Percentiles rank a stretch among this genome's conserved stretches.
phyloP scores from a whole-genome alignment of 1,284 basidiomycete genomes.

The Rhodotorula sp. region DNA sequence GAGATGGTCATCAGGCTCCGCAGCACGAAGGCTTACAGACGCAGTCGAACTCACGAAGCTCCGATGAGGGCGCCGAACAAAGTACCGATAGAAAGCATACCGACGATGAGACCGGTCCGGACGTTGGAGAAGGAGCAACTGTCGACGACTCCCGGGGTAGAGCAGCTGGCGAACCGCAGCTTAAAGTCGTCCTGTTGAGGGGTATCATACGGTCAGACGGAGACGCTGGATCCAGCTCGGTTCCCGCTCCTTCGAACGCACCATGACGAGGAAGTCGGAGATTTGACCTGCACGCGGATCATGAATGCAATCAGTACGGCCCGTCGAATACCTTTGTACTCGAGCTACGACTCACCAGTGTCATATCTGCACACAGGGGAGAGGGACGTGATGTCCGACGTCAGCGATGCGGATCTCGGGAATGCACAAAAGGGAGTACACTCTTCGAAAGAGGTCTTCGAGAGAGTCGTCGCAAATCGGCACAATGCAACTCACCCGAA shows the following conservation, averaged over 20 bases:
- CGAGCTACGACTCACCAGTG: constrained; percentile 6
- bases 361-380: constrained; percentile 8
- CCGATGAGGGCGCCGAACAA: constrained; percentile 45
- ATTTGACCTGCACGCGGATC: constrained; percentile 67
- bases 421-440: neutral
- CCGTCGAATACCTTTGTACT: neutral
- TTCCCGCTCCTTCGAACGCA: neutral
- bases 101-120: constrained; percentile 62
- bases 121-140: constrained; percentile 44
- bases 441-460: neutral
- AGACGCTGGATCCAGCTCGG: too few relatives aligned
- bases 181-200: constrained; percentile 60
- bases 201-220: neutral
- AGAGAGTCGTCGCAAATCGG: too few relatives aligned
- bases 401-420: neutral
- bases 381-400: neutral
- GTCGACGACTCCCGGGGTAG: constrained; percentile 32
- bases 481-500: constrained; percentile 20
- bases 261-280: constrained; percentile 63
- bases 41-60: constrained; percentile 18
- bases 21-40: constrained; percentile 41
- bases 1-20: neutral
- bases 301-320: neutral
- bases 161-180: constrained; percentile 61
- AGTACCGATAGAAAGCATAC: constrained; percentile 57